Evolutionary conservation across 352 stramenopile genomes (phyloP).

Genomic region (Phytophthora sp.): DNA sequence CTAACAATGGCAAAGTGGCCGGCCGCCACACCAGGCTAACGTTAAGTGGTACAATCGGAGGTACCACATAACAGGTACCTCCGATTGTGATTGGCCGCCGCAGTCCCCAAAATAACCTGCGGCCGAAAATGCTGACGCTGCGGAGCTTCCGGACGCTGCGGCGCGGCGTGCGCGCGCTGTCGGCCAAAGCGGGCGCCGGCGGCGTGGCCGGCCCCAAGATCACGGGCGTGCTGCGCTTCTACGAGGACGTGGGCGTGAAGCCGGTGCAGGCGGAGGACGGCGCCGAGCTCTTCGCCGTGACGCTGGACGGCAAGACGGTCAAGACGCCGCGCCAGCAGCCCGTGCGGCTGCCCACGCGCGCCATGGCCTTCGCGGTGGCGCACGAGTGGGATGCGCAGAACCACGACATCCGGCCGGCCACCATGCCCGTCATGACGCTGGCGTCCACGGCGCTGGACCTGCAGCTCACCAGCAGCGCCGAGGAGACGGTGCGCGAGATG

Average conservation of each 20-base stretch:
- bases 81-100: no score
- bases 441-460: slow-evolving; percentile 83
- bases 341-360: slow-evolving; percentile 64
- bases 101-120: no score
- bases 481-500: slow-evolving; percentile 79
- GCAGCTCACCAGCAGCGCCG: slow-evolving; percentile 52
- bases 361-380: slow-evolving; percentile 74
- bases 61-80: no score
- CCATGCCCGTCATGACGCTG: slow-evolving; percentile 91
- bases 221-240: slow-evolving; percentile 80
- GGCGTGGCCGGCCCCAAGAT: slow-evolving; percentile 76
- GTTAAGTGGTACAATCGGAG: no score
- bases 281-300: slow-evolving; percentile 59
- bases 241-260: slow-evolving; percentile 79
- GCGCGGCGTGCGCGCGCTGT: slow-evolving; percentile 40
- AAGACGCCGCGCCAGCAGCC: slow-evolving; percentile 77
- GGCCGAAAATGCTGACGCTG: no score
- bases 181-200: slow-evolving; percentile 50
- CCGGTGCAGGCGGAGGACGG: slow-evolving; percentile 46
- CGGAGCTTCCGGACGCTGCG: slow-evolving; percentile 30
- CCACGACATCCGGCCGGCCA: slow-evolving; percentile 72
- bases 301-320: slow-evolving; percentile 82
- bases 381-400: slow-evolving; percentile 88
- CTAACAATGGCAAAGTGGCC: slow-evolving; percentile 14
- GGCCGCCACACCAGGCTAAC: no score